Evolutionary conservation across 108 stramenopile species (phyloP).

Genomic region (Nitzschia palea): DNA sequence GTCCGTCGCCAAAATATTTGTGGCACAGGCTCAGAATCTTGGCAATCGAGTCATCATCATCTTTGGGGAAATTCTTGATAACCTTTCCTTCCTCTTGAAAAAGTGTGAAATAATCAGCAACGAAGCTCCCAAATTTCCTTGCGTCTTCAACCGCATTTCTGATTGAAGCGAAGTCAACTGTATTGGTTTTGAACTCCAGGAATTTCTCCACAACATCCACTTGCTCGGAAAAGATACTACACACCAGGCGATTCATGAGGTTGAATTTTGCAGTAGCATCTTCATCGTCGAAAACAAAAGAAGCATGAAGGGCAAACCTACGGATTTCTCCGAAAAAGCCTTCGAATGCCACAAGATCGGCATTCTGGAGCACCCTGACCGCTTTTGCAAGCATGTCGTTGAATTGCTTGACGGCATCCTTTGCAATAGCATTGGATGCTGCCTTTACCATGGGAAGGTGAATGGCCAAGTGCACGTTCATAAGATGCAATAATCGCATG

Average conservation of each 20-base stretch:
- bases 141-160: conserved; percentile 17
- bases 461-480: conserved; percentile 20
- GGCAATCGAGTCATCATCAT: conserved; percentile 40
- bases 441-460: conserved; percentile 27
- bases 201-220: conserved; percentile 1
- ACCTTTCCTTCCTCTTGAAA: conserved; percentile 35
- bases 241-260: conserved; percentile 47
- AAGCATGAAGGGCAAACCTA: conserved; percentile 30
- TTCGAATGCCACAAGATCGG: conserved; percentile 32
- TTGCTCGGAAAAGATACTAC: conserved; percentile 32
- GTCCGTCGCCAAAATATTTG: conserved; percentile 39
- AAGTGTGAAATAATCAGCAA: conserved; percentile 42
- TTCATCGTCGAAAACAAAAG: conserved; percentile 17
- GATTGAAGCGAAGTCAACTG: conserved; percentile 37
- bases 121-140: conserved; percentile 40
- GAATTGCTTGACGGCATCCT: background rate
- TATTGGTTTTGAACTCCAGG: conserved; percentile 13
- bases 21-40: conserved; percentile 34
- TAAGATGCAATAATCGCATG: conserved; percentile 29
- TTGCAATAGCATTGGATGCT: background rate
- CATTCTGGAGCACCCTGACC: background rate
- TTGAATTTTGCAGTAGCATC: conserved; percentile 27
- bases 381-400: background rate
- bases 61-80: background rate
- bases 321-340: conserved; percentile 46